Conservation (phyloP, 2,329 filamentous ascomycete genomes). For the Talaromyces sp. region DNA sequence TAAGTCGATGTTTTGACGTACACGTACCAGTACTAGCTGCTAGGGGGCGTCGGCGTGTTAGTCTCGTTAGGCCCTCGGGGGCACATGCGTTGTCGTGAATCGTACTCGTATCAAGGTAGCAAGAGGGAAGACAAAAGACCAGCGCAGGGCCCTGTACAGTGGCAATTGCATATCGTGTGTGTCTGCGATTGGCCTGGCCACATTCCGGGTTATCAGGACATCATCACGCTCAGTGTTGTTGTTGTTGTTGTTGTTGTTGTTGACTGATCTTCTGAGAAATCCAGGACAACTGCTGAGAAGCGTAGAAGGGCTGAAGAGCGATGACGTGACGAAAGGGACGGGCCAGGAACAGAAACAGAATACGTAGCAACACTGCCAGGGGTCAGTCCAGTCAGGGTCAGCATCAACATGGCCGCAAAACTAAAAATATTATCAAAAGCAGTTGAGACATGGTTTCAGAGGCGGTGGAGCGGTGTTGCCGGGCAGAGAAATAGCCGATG, state of each 20-base stretch:
- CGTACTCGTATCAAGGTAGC: background rate
- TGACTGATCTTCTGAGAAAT: background rate
- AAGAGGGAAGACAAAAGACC: background rate
- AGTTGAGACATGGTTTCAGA: conserved; percentile 14
- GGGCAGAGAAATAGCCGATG: conserved; percentile 3
- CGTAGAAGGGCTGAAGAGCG: background rate
- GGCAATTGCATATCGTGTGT: background rate
- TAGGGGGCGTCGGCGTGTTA: background rate
- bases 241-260: background rate
- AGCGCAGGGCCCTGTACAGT: background rate
- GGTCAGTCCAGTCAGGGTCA: background rate
- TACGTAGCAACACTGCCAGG: too few species aligned
- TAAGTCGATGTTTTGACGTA: background rate
- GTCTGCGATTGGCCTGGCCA: background rate
- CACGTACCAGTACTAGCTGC: background rate
- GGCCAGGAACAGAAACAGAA: background rate
- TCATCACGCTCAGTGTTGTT: too few species aligned
- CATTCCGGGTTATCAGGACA: background rate
- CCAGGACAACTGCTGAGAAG: background rate
- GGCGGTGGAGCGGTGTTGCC: conserved; percentile 3
- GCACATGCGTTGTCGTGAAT: background rate
- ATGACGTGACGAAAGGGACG: background rate
- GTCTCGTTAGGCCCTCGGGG: background rate
- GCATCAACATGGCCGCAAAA: background rate
- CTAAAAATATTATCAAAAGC: too few species aligned